Conservation (phyloP, 768 basidiomycete genomes). For the Lactarius evosmus region DNA sequence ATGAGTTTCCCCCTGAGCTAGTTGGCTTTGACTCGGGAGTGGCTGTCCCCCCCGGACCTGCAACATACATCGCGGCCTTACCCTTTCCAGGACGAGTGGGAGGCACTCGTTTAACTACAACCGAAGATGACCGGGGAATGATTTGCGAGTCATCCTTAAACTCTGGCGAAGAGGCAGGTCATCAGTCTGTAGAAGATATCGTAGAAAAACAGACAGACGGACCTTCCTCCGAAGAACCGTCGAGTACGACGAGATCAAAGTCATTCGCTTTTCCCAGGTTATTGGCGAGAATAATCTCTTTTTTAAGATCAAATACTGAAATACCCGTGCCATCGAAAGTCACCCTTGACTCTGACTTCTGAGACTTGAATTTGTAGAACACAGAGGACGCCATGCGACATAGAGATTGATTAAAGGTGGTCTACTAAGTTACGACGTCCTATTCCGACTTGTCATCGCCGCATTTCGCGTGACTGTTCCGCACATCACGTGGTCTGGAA, state of each 20-base stretch:
- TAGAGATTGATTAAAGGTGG: slow-evolving; percentile 28
- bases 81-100: slow-evolving; percentile 78
- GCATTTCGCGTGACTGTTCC: background rate
- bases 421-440: slow-evolving; percentile 9
- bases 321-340: slow-evolving; percentile 99
- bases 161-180: slow-evolving; percentile 46
- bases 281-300: slow-evolving; percentile 95
- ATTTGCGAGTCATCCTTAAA: slow-evolving; percentile 88
- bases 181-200: background rate
- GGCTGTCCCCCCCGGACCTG: slow-evolving; percentile 47
- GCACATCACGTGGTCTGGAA: background rate
- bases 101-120: slow-evolving; percentile 89
- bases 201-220: slow-evolving; percentile 2
- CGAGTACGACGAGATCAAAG: slow-evolving; percentile 89
- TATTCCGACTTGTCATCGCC: background rate
- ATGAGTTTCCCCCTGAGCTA: slow-evolving; percentile 32
- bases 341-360: slow-evolving; percentile 91
- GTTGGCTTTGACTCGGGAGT: slow-evolving; percentile 32
- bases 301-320: slow-evolving; percentile 98
- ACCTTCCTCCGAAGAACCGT: slow-evolving; percentile 89
- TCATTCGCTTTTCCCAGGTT: slow-evolving; percentile 95
- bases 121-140: slow-evolving; percentile 92
- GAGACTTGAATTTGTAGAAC: slow-evolving; percentile 97
- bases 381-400: slow-evolving; percentile 81
- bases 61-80: slow-evolving; percentile 73